Base-by-base conservation (phyloP, 768 basidiomycete genomes). In the Lentinula raphanica region DNA sequence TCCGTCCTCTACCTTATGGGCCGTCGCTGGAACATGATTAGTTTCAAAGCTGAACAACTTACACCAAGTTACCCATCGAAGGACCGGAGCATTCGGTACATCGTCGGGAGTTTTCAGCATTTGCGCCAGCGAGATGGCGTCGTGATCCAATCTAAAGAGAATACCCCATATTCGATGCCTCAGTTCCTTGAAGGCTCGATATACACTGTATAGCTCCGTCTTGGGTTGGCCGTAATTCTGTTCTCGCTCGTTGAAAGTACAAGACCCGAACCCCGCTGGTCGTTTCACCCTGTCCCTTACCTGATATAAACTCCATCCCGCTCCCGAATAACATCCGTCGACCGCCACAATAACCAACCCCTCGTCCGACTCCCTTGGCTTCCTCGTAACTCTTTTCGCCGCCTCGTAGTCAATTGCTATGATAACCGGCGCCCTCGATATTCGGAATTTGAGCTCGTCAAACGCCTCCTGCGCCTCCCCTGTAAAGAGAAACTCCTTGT, bases 1-100 rank as follows among this genome's bases (percentile, higher is more conserved):
- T 0, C 65, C 74, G 61, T 78, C 78, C 2, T 72, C 69, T 1
- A 66, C 72, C 29, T 49, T 46, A 56, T 71, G 69, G 11, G 58
- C 50, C 0, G 66, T 56, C 0, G 69, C 73, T 0, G 72, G 74
- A 0, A 78, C 67, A 53, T 78, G 75, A 1, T 65, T 54, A 1
- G 76, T 60, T 19, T 63, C 62, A 54, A 78, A 78, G 44, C 74
- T 61, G 55, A 76, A 78, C 0, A 74, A 51, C 0, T 64, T 56
- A 6, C 77, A 71, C 39, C 67, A 72, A 5, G 63, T 35, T 2
- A 78, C 68, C 76, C 76, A 78, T 21, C 70, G 49, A 19, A 73
- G 71, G 49, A 77, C 66, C 0, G 72, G 66, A 0, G 71, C 69
- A 53, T 72, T 74, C 0, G 74, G 74, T 1, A 66, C 63, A 1